Evolutionary conservation across 306 rosid species (phyloP), one percentile per base, ranked within the genome.

Genomic region (Acacia melanoxylon): DNA sequence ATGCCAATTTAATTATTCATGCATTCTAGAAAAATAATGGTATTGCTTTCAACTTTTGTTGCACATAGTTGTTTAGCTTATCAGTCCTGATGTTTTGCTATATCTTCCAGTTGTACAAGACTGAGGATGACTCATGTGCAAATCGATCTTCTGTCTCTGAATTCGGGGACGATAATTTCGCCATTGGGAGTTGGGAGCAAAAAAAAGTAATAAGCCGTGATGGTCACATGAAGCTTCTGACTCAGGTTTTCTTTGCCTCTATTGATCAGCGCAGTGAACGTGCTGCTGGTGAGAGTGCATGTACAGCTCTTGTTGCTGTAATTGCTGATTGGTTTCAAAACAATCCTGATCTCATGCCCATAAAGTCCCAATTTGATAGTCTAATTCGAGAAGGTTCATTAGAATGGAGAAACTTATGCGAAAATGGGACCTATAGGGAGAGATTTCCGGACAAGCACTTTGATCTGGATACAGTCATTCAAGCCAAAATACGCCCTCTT

Each of bases 221-320:
- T 81, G 98, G 97, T 48, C 89, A 90, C 83, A 86, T 92, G 99
- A 94, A 91, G 83, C 97, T 96, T 83, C 89, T 89, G 79, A 85
- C 98, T 72, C 92, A 92, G 86, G 97, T 86, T 82, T 96, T 96
- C 88, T 96, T 92, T 78, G 99, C 99, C 78, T 91, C 99, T 65
- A 96, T 96, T 19, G 97, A 96, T 87, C 99, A 96, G 82, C 89
- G 99, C 25, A 96, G 98, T 44, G 99, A 92, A 89, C 91, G 95
- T 31, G 99, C 99, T n/a, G 97, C 99, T 0, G 99, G 99, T 4
- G 99, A 96, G 92, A 94, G 99, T 87, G 99, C 99, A 9, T 96
- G 99, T 68, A 96, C 99, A 12, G 99, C 97, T 69, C 97, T 96
- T 62, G 99, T 96, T 42, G 98, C 98, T 33, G 97, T 96, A 31